phyloP scores from a whole-genome alignment of 768 basidiomycete species.

The Cystobasidium onofrii region DNA sequence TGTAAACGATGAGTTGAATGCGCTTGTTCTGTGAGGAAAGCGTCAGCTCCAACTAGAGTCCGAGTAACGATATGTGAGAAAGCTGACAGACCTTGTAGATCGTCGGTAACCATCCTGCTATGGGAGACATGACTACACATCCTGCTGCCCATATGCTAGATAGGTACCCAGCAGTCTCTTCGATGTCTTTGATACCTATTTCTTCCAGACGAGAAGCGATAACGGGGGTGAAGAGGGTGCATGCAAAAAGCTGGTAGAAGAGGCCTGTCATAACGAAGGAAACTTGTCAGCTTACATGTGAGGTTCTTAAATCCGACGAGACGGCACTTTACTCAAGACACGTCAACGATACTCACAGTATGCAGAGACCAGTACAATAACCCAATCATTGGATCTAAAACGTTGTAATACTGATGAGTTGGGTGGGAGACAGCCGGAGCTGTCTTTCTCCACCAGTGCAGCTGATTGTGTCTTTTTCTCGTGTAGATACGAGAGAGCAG shows the following conservation, averaged over 20 bases:
- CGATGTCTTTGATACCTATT: background rate
- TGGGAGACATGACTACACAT: background rate
- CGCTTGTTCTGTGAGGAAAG: conserved; percentile 1
- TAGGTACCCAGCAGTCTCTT: background rate
- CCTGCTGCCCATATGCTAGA: background rate
- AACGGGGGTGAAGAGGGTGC: background rate
- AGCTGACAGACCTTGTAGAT: background rate
- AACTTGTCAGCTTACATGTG: too few relatives aligned
- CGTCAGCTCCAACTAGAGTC: too few relatives aligned
- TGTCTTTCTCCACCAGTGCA: too few relatives aligned
- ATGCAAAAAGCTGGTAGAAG: background rate
- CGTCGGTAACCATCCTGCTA: background rate
- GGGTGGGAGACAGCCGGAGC: too few relatives aligned
- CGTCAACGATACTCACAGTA: too few relatives aligned
- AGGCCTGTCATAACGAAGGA: too few relatives aligned
- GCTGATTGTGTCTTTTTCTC: too few relatives aligned
- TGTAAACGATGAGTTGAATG: background rate
- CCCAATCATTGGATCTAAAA: background rate
- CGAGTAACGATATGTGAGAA: too few relatives aligned
- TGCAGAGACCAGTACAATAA: background rate
- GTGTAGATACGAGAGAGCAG: too few relatives aligned
- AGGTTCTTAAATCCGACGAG: too few relatives aligned
- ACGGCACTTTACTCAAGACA: too few relatives aligned
- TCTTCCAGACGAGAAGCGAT: background rate
- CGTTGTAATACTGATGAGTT: background rate